These are phyloP conservation scores for Ganoderma leucocontextum DNA, from an alignment of 1,284 basidiomycete species.

Conservation along the genomic window DNA sequence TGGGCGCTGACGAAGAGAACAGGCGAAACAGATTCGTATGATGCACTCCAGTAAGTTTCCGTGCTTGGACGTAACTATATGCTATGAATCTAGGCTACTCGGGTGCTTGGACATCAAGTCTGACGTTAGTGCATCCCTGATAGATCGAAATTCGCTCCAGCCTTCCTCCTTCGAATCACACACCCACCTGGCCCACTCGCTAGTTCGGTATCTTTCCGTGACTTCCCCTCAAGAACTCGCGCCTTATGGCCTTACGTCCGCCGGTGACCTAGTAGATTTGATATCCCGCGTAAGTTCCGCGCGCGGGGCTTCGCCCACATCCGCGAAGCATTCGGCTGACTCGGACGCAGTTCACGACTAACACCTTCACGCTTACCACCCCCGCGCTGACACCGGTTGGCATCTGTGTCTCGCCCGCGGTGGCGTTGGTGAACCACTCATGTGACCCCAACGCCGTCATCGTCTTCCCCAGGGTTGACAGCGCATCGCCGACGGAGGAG, in stretches of 20 bases:
- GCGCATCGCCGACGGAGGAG: conserved; percentile 50
- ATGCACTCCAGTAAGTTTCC: conserved; percentile 79
- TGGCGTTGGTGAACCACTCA: conserved; percentile 91
- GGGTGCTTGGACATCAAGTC: not conserved
- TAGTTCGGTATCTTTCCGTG: conserved; percentile 72
- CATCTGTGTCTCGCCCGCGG: conserved; percentile 77
- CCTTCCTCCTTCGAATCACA: conserved; percentile 61
- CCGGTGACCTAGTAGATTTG: conserved; percentile 71
- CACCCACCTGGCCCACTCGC: conserved; percentile 72
- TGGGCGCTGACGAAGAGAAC: conserved; percentile 17
- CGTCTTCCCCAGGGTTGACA: conserved; percentile 77
- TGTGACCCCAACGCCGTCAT: conserved; percentile 91
- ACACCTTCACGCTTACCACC: conserved; percentile 87
- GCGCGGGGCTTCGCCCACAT: too few relatives aligned
- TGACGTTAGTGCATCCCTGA: conserved; percentile 5
- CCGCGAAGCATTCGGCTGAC: conserved; percentile 12
- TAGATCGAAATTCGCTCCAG: conserved; percentile 61
- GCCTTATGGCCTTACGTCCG: conserved; percentile 61
- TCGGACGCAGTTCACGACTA: conserved; percentile 77
- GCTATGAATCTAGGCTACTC: not conserved
- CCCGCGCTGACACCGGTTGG: conserved; percentile 83
- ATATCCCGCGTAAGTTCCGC: conserved; percentile 66
- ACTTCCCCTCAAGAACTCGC: conserved; percentile 64
- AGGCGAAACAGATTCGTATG: conserved; percentile 72
- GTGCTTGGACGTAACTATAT: not conserved